phyloP scores from a whole-genome alignment of 768 basidiomycete species.

The Amanita jacksonii region DNA sequence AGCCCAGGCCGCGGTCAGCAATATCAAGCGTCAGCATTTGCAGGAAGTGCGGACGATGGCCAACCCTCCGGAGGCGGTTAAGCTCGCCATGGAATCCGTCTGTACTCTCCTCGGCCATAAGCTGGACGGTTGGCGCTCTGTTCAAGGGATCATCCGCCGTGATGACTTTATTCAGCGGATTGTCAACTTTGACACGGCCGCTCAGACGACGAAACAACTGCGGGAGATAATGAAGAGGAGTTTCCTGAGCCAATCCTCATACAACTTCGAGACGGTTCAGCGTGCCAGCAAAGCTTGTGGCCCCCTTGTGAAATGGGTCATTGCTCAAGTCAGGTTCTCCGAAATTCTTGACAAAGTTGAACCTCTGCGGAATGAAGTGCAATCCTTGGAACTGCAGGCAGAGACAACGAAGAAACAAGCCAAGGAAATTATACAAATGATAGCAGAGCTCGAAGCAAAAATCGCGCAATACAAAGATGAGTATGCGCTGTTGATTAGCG shows the following conservation, averaged over 20 bases:
- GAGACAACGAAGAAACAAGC: conserved; percentile 95
- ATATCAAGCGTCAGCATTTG: conserved; percentile 90
- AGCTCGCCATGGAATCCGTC: conserved; percentile 97
- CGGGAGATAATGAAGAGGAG: conserved; percentile 91
- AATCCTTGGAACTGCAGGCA: conserved; percentile 85
- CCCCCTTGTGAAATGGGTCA: conserved; percentile 95
- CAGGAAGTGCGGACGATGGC: conserved; percentile 98
- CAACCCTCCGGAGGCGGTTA: conserved; percentile 96
- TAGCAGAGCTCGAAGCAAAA: conserved; percentile 85
- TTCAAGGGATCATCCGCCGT: conserved; percentile 90
- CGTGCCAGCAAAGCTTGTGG: conserved; percentile 96
- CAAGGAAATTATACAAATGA: conserved; percentile 80
- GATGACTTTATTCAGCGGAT: conserved; percentile 97
- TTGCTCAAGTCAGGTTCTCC: conserved; percentile 95
- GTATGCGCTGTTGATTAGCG: conserved; percentile 92
- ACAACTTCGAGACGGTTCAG: conserved; percentile 92
- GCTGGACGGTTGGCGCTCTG: conserved; percentile 93
- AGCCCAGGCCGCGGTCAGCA: conserved; percentile 92
- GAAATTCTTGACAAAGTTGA: conserved; percentile 97
- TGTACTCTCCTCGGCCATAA: conserved; percentile 95
- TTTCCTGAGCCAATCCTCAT: conserved; percentile 83
- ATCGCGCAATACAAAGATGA: conserved; percentile 95
- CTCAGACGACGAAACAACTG: conserved; percentile 81
- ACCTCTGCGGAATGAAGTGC: conserved; percentile 91
- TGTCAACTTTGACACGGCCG: conserved; percentile 88